A percentile compares a stretch with the other conserved stretches of the same genome.
Evolutionary conservation across 2,329 filamentous ascomycete genomes (phyloP).

Genomic region (Chrysoporthe cubensis): DNA sequence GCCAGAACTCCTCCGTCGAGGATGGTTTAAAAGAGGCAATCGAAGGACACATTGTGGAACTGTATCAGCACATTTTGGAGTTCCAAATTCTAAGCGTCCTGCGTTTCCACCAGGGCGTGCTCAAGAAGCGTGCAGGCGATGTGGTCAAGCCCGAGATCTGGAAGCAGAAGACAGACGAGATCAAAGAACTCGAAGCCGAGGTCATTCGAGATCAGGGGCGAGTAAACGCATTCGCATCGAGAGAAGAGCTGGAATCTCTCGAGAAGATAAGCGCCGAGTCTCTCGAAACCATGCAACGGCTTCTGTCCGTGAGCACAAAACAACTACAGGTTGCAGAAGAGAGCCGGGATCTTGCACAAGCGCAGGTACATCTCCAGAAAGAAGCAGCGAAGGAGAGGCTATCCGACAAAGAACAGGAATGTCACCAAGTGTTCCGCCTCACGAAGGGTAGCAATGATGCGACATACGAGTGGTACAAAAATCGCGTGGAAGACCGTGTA

Average conservation of each 20-base stretch:
- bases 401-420: background rate
- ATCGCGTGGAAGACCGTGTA: background rate
- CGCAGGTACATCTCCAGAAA: background rate
- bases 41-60: background rate
- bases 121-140: background rate
- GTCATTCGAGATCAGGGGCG: background rate
- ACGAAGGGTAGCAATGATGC: background rate
- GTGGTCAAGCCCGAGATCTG: background rate
- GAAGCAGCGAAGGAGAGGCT: background rate
- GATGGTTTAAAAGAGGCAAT: background rate
- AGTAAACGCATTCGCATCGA: background rate
- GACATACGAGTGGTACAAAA: background rate
- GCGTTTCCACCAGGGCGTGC: background rate
- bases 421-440: background rate
- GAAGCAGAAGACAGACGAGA: background rate
- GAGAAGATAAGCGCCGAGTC: background rate
- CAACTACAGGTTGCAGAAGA: background rate
- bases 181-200: background rate
- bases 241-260: background rate
- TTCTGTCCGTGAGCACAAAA: background rate
- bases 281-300: background rate
- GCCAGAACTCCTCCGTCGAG: background rate
- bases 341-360: background rate
- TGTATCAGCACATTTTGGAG: background rate
- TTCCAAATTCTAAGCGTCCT: background rate